Evolutionary conservation across 108 stramenopile species (phyloP).

Genomic region (Bacterosira constricta): DNA sequence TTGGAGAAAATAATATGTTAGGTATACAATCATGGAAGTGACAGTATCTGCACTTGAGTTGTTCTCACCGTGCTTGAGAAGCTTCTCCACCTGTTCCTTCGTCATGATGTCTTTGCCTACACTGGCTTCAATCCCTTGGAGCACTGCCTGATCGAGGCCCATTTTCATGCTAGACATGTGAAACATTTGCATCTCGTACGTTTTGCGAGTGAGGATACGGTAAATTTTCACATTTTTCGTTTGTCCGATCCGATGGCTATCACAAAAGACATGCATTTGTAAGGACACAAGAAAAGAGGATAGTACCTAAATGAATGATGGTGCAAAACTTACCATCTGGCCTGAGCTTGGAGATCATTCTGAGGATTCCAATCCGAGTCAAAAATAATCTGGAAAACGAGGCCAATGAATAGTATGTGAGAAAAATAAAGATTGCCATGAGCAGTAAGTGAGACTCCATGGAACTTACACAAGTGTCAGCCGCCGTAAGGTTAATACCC

Average conservation of each 20-base stretch:
- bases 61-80: constrained; percentile 86
- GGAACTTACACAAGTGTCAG: constrained; percentile 81
- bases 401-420: neutral
- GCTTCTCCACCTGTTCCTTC: constrained; percentile 81
- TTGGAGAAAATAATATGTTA: too few relatives aligned
- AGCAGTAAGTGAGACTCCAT: too few relatives aligned
- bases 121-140: constrained; percentile 86
- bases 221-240: constrained; percentile 89
- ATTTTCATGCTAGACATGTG: constrained; percentile 96
- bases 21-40: too few relatives aligned
- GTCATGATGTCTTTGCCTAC: constrained; percentile 70
- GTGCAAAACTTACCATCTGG: constrained; percentile 72
- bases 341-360: constrained; percentile 96
- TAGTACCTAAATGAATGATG: neutral
- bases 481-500: constrained; percentile 97
- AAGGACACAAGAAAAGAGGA: neutral
- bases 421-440: neutral
- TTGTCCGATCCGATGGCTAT: constrained; percentile 96
- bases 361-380: constrained; percentile 98
- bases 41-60: too few relatives aligned
- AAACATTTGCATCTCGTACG: constrained; percentile 99
- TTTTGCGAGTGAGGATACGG: constrained; percentile 94
- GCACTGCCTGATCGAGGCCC: constrained; percentile 97
- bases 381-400: constrained; percentile 84
- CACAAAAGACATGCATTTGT: neutral